Evolutionary conservation across 2,329 filamentous ascomycete species (phyloP), one percentile per base, ranked within the genome.

Genomic region (Penicillium thymicola): DNA sequence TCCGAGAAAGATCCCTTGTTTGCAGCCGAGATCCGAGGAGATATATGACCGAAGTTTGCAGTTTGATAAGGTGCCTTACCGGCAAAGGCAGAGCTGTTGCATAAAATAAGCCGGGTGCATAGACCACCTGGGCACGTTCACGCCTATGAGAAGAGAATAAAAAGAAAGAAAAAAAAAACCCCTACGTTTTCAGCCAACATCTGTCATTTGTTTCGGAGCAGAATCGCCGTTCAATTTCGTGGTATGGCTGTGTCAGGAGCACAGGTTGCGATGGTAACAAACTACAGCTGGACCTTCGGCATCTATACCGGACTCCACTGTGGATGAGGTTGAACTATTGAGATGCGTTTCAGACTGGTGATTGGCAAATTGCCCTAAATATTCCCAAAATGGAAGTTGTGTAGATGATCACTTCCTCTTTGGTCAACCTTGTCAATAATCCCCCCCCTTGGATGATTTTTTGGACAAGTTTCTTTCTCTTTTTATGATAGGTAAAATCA

Each of bases 381-480:
- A 47, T 54, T 55, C 36, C 28, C 27, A 40, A 59, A 61, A 51
- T 58, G 62, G 57, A 49, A 53, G 41, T 23, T 40, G 49, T 34
- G n/a, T 18, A 27, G 61, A 7, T 40, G 64, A 66, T 65, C 64
- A 6, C 16, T 66, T 23, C 62, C 50, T 25, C n/a, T 59, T 58
- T 46, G 41, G 61, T 49, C 16, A 32, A 42, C 34, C 40, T 55
- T 40, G 25, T 44, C 47, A 43, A 57, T 54, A 49, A 49, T 50
- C 45, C 52, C 34, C 52, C 34, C 58, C 62, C 63, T 63, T 58
- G 52, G 44, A 57, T 28, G 27, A 43, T 37, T 55, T 54, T 57
- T 51, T 16, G 32, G 18, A 32, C 18, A 14, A 23, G 28, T 25
- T 53, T 55, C 43, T 58, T 44, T 44, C 21, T 27, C 5, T 8